Evolutionary conservation across 345 rosid species (phyloP).

Genomic region (Eutrema japonicum): DNA sequence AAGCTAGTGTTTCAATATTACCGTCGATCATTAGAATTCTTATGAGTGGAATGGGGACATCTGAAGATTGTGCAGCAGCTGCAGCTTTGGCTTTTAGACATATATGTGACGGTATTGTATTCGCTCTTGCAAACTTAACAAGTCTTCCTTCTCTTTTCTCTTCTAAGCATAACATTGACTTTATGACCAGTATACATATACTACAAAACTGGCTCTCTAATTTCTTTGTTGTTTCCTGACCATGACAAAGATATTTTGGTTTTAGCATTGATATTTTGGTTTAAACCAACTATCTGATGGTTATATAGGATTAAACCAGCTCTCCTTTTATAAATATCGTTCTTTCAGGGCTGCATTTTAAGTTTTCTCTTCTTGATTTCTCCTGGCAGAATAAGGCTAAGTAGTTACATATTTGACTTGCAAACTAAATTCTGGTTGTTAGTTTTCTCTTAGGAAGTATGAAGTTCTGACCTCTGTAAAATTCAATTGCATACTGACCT

Average conservation of each 20-base stretch:
- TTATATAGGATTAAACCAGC: constrained; percentile 18
- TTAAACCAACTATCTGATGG: constrained; percentile 16
- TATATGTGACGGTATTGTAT: constrained; percentile 81
- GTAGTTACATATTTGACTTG: constrained; percentile 20
- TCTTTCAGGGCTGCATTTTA: constrained; percentile 17
- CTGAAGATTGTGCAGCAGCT: constrained; percentile 98
- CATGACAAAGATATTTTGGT: constrained; percentile 27
- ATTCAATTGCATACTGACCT: constrained; percentile 40
- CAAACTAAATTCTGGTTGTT: constrained; percentile 38
- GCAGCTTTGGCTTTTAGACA: constrained; percentile 97
- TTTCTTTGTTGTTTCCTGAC: constrained; percentile 18
- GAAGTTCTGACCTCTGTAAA: constrained; percentile 41
- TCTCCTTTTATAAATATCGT: constrained; percentile 10
- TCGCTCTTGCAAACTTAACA: constrained; percentile 25
- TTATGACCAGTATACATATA: constrained; percentile 27
- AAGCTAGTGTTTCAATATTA: constrained; percentile 72
- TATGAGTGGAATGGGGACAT: constrained; percentile 86
- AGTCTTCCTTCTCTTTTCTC: not conserved
- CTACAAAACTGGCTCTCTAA: constrained; percentile 22
- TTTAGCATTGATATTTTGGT: constrained; percentile 30
- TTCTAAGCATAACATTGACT: constrained; percentile 27
- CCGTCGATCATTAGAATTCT: constrained; percentile 76
- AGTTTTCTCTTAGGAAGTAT: constrained; percentile 40
- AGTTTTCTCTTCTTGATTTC: constrained; percentile 20
- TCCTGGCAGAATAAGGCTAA: constrained; percentile 18